phyloP scores from a whole-genome alignment of 805 yeast genomes.

The Grigorovia jiainica region DNA sequence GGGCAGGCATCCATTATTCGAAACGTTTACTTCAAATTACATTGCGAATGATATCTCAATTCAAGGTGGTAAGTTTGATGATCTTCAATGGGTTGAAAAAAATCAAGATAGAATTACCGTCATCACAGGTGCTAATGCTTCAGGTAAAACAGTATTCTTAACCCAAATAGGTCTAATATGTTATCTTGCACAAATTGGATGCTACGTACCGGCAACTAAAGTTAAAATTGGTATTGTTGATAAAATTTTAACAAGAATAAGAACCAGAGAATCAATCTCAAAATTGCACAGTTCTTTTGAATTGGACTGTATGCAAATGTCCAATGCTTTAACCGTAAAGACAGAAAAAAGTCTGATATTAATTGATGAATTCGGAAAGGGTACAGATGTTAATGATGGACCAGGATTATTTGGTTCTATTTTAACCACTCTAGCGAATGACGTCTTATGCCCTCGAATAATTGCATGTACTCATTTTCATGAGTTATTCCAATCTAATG shows the following conservation, averaged over 20 bases:
- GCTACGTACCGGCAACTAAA: slow-evolving; percentile 41
- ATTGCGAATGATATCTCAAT: slow-evolving; percentile 36
- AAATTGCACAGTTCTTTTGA: slow-evolving; percentile 41
- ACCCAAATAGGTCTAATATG: slow-evolving; percentile 41
- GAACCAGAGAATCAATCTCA: slow-evolving; percentile 32
- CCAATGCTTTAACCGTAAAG: slow-evolving; percentile 32
- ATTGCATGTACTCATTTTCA: slow-evolving; percentile 37
- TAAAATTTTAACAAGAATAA: slow-evolving; percentile 38
- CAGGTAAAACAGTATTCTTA: slow-evolving; percentile 45
- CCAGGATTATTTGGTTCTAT: slow-evolving; percentile 36
- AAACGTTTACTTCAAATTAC: slow-evolving; percentile 30
- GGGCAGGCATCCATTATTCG: slow-evolving; percentile 43
- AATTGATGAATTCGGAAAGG: slow-evolving; percentile 48
- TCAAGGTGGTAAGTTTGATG: slow-evolving; percentile 13
- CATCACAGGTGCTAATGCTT: slow-evolving; percentile 41
- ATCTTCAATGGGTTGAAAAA: slow-evolving; percentile 7
- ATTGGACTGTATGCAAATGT: slow-evolving; percentile 39
- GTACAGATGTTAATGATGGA: slow-evolving; percentile 40
- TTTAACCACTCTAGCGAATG: slow-evolving; percentile 18
- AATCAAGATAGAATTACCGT: slow-evolving; percentile 26
- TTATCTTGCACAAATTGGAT: slow-evolving; percentile 44
- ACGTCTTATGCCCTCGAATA: slow-evolving; percentile 18
- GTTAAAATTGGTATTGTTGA: slow-evolving; percentile 42
- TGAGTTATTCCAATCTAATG: slow-evolving; percentile 29
- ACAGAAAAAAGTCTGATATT: slow-evolving; percentile 36